Percentiles rank a stretch among this genome's conserved stretches.
Conservation (phyloP, 2,329 filamentous ascomycete genomes). For the Fusarium pseudoanthophilum region DNA sequence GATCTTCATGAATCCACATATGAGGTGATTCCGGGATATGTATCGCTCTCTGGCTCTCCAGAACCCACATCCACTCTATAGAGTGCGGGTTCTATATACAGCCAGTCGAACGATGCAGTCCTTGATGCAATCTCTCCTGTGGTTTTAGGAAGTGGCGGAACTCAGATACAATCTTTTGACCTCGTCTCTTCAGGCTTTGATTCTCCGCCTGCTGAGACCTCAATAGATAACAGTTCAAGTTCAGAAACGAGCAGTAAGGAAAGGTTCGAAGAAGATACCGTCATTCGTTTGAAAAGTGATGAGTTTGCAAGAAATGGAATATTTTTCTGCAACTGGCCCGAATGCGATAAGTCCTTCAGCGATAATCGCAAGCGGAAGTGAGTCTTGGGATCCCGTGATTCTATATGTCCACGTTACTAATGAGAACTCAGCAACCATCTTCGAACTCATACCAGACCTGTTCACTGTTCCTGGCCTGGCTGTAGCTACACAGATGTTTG, state of each 20-base stretch:
- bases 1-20: not conserved
- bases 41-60: conserved; percentile 7
- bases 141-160: not conserved
- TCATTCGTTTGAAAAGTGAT: conserved; percentile 25
- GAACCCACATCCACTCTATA: conserved; percentile 23
- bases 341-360: conserved; percentile 9
- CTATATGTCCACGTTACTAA: not conserved
- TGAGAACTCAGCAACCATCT: conserved; percentile 31
- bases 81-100: conserved; percentile 11
- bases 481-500: conserved; percentile 11
- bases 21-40: not conserved
- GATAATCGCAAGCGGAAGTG: conserved; percentile 28
- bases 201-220: not conserved
- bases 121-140: not conserved
- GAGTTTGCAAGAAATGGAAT: conserved; percentile 26
- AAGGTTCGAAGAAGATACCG: conserved; percentile 20
- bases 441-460: conserved; percentile 31
- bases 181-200: not conserved
- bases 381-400: not conserved
- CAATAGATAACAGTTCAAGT: conserved; percentile 1
- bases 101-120: not conserved
- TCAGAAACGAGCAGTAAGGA: not conserved
- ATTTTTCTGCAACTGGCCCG: conserved; percentile 20
- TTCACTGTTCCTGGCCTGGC: conserved; percentile 21
- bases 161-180: not conserved